A percentile compares a stretch with the other conserved stretches of the same genome.
Evolutionary conservation across 768 basidiomycete genomes (phyloP).

Genomic region (Pluteus cervinus): DNA sequence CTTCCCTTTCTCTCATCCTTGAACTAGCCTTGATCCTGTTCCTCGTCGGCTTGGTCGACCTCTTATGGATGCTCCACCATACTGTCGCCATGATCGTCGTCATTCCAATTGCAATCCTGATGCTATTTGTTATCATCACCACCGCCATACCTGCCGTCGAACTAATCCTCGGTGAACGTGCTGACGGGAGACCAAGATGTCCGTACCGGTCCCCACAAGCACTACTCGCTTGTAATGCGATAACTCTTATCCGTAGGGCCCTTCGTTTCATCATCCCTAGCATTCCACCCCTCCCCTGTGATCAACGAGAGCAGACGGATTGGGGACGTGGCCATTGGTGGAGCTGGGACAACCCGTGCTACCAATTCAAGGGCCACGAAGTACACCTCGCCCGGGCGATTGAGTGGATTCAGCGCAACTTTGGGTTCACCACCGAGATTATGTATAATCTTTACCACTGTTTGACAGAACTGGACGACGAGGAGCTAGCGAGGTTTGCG

Average conservation of each 20-base stretch:
- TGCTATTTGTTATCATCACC: not conserved
- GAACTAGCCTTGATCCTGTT: constrained; percentile 17
- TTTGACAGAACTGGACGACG: too few species aligned
- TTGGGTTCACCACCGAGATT: too few species aligned
- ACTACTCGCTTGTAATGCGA: not conserved
- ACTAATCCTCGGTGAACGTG: not conserved
- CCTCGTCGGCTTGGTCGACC: constrained; percentile 19
- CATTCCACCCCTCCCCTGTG: too few species aligned
- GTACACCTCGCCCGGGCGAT: too few species aligned
- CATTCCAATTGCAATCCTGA: not conserved
- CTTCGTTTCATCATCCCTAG: too few species aligned
- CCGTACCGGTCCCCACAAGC: not conserved
- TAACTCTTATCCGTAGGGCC: not conserved
- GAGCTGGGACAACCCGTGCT: too few species aligned
- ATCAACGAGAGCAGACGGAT: too few species aligned
- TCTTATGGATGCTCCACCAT: constrained; percentile 14
- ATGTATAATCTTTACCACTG: too few species aligned
- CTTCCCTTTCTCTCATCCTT: constrained; percentile 17
- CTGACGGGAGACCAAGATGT: not conserved
- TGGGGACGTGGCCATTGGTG: too few species aligned
- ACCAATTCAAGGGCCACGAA: too few species aligned
- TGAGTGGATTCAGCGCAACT: too few species aligned
- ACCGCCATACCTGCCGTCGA: not conserved
- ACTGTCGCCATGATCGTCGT: not conserved
- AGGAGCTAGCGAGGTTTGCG: too few species aligned